Base-by-base conservation (phyloP, 1,284 basidiomycete genomes). In the Boletus holoroseus region DNA sequence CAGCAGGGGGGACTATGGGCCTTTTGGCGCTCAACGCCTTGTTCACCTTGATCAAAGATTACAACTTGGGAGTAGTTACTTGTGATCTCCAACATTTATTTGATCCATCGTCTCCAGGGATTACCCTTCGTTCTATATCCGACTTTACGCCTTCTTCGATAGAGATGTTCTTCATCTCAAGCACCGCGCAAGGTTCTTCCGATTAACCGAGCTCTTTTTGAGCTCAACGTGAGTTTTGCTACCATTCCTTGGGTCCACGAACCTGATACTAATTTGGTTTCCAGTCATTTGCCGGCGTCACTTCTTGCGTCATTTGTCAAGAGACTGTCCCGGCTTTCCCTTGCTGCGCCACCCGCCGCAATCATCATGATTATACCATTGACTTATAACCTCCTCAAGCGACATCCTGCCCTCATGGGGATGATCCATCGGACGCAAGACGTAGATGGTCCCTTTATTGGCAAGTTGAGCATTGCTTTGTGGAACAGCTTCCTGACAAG, bases 281-380 rank as follows among this genome's bases (percentile, higher is more conserved):
- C 53, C 59, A 93, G 91, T 6, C 90, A 95, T 66, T 74, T 99
- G 9, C 91, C 95, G 3, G 84, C 90, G 0, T 81, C 86, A 2
- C 77, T 99, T 27, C 78, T 99, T 9, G 95, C 95, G 3, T 92
- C 93, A 0, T 99, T 99, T 69, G 77, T 95, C 60, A 99, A 99
- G 70, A 85, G 92, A 3, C 77, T 99, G 18, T 82, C 93, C 1
- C 81, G 91, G 6, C 76, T 97, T 3, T 87, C 91, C 5, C 78
- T 99, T 11, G 76, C 75, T 34, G 92, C 94, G 0, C 89, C 94
- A 0, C 94, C 95, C 1, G 85, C 93, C 3, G 95, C 91, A 1
- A 85, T 94, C 31, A 81, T 99, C 51, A 88, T 93, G 72, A 76
- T 92, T 56, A 83, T 99, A 28, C 94, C 96, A 0, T 92, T 99